Evolutionary conservation across 2,329 filamentous ascomycete genomes (phyloP).

Genomic region (Monosporascus sp.): DNA sequence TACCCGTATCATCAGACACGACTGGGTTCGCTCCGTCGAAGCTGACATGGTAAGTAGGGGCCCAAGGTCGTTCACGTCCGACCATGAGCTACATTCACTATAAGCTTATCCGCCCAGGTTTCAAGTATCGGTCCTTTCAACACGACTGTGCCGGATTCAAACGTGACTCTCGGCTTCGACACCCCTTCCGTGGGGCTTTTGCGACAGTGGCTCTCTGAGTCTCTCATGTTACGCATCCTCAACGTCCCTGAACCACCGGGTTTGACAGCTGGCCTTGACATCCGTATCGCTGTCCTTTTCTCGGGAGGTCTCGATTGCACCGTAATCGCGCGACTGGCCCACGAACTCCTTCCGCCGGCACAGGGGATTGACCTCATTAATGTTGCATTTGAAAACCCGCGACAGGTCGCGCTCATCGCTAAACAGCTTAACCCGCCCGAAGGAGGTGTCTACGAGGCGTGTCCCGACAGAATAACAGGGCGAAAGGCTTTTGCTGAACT

Average conservation of each 20-base stretch:
- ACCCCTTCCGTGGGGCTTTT: constrained; percentile 51
- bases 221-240: constrained; percentile 59
- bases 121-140: constrained; percentile 52
- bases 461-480: constrained; percentile 86
- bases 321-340: constrained; percentile 71
- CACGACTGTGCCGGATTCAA: constrained; percentile 31
- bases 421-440: constrained; percentile 22
- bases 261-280: constrained; percentile 28
- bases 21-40: constrained; percentile 30
- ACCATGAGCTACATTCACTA: constrained; percentile 24
- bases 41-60: constrained; percentile 40
- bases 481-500: constrained; percentile 77
- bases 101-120: constrained; percentile 42
- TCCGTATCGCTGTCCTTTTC: constrained; percentile 74
- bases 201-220: constrained; percentile 49
- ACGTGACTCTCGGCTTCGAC: constrained; percentile 26
- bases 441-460: constrained; percentile 64
- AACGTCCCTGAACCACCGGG: constrained; percentile 57
- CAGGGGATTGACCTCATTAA: constrained; percentile 85
- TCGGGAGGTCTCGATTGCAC: constrained; percentile 94
- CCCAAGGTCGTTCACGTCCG: not conserved
- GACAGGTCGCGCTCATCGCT: constrained; percentile 55
- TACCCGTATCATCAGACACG: constrained; percentile 16
- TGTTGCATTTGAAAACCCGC: constrained; percentile 93
- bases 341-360: constrained; percentile 64